Evolutionary conservation across 2,329 filamentous ascomycete genomes (phyloP).

Genomic region (Plectosphaerella plurivora): DNA sequence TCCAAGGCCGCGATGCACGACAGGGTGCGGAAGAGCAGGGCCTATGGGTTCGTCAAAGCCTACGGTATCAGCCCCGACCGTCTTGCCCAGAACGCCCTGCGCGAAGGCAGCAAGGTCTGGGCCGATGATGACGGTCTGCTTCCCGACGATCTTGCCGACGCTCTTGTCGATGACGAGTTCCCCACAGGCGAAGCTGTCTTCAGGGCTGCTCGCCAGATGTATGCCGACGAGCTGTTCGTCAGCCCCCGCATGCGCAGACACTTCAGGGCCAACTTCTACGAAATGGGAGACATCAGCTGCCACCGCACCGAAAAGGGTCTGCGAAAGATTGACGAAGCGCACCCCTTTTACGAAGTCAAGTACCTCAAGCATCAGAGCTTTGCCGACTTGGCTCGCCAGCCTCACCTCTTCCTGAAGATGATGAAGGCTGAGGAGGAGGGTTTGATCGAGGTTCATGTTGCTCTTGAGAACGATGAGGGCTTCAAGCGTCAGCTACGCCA

Average conservation of each 20-base stretch:
- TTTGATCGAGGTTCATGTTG: conserved; percentile 78
- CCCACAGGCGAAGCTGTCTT: conserved; percentile 72
- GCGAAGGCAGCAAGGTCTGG: conserved; percentile 71
- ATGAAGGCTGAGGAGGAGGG: conserved; percentile 94
- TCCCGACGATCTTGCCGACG: conserved; percentile 84
- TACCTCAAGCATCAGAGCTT: conserved; percentile 90
- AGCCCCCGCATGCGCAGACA: conserved; percentile 88
- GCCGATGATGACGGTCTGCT: conserved; percentile 78
- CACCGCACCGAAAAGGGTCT: conserved; percentile 90
- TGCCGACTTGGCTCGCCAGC: conserved; percentile 71
- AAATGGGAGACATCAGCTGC: conserved; percentile 79
- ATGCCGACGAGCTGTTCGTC: conserved; percentile 82
- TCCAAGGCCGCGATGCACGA: conserved; percentile 78
- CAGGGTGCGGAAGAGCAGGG: conserved; percentile 73
- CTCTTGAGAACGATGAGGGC: conserved; percentile 68
- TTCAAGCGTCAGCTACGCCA: conserved; percentile 74
- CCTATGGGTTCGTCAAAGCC: conserved; percentile 77
- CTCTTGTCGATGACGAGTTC: conserved; percentile 68
- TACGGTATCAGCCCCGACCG: conserved; percentile 89
- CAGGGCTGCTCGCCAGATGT: conserved; percentile 77
- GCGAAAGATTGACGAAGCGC: conserved; percentile 87
- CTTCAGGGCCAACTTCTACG: conserved; percentile 78
- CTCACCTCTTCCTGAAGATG: conserved; percentile 94
- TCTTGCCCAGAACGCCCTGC: conserved; percentile 80
- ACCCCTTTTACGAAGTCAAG: conserved; percentile 97